Evolutionary conservation across 352 stramenopile species (phyloP).

Genomic region (Pythium vanterpoolii): DNA sequence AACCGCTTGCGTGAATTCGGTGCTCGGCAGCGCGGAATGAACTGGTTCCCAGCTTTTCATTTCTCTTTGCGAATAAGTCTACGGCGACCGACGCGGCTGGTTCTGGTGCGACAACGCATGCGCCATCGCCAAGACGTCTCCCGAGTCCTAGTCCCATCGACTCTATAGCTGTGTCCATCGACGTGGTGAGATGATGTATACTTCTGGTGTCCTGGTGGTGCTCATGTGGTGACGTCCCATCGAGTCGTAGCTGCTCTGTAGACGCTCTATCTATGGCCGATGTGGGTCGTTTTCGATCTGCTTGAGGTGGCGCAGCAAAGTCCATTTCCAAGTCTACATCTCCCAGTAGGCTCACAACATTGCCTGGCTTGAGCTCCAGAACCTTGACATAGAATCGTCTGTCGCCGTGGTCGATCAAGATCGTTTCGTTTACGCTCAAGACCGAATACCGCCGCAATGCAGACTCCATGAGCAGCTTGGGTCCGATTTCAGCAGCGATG

Average conservation of each 20-base stretch:
- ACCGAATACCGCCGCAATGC: conserved; percentile 55
- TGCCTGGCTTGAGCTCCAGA: conserved; percentile 43
- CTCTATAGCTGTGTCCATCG: neutral
- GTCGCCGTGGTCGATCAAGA: conserved; percentile 51
- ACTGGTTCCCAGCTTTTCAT: neutral
- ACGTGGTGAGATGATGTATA: neutral
- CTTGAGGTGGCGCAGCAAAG: conserved; percentile 40
- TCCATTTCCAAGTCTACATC: conserved; percentile 67
- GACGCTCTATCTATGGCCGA: neutral
- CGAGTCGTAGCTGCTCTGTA: neutral
- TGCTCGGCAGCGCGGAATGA: conserved; percentile 17
- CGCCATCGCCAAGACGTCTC: conserved; percentile 14
- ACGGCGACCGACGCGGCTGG: neutral
- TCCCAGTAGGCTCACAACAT: conserved; percentile 49
- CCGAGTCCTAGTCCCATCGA: neutral
- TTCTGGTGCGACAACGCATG: conserved; percentile 8
- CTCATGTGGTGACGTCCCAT: neutral
- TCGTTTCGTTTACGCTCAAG: conserved; percentile 43
- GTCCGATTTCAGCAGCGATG: conserved; percentile 48
- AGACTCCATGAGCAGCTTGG: conserved; percentile 62
- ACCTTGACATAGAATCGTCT: conserved; percentile 44
- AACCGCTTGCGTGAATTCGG: neutral
- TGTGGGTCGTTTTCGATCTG: conserved; percentile 19
- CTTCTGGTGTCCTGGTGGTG: neutral
- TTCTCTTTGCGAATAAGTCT: neutral